These are phyloP conservation scores for Aspergillus awamori DNA, from an alignment of 2,329 filamentous ascomycete species.

Conservation along the genomic window DNA sequence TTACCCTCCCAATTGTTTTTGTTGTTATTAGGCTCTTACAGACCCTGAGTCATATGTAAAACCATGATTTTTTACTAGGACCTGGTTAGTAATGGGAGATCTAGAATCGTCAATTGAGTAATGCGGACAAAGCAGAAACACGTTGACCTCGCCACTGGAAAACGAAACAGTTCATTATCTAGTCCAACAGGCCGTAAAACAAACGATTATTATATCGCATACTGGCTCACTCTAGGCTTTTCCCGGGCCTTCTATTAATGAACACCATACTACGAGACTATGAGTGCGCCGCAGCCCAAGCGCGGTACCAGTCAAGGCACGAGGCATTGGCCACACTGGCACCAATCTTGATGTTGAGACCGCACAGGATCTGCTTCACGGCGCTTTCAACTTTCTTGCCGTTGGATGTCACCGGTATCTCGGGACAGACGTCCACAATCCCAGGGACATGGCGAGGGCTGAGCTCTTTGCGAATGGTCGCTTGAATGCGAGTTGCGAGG, in stretches of 20 bases:
- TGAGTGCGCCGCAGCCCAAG: constrained; percentile 67
- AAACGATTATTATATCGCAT: neutral
- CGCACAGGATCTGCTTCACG: constrained; percentile 93
- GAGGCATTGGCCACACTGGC: constrained; percentile 92
- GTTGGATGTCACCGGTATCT: constrained; percentile 89
- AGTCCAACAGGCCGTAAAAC: neutral
- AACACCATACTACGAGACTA: constrained; percentile 13
- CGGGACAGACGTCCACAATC: constrained; percentile 77
- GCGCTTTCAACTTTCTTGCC: constrained; percentile 98
- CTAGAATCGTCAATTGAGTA: constrained; percentile 7
- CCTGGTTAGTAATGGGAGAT: constrained; percentile 25
- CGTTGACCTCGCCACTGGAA: neutral
- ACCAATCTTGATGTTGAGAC: constrained; percentile 81
- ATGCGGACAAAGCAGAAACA: neutral
- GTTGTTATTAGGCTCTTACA: neutral
- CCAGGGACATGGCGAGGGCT: constrained; percentile 88
- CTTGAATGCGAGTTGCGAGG: constrained; percentile 66
- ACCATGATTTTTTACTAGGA: neutral
- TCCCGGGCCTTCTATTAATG: neutral
- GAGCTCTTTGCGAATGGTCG: constrained; percentile 72
- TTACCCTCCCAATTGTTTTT: too few relatives aligned
- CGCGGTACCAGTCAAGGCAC: constrained; percentile 83
- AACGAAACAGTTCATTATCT: neutral
- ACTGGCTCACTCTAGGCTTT: neutral
- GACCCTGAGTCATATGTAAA: neutral